phyloP scores from a whole-genome alignment of 495 filamentous ascomycete genomes.

The Aspergillus egyptiacus region DNA sequence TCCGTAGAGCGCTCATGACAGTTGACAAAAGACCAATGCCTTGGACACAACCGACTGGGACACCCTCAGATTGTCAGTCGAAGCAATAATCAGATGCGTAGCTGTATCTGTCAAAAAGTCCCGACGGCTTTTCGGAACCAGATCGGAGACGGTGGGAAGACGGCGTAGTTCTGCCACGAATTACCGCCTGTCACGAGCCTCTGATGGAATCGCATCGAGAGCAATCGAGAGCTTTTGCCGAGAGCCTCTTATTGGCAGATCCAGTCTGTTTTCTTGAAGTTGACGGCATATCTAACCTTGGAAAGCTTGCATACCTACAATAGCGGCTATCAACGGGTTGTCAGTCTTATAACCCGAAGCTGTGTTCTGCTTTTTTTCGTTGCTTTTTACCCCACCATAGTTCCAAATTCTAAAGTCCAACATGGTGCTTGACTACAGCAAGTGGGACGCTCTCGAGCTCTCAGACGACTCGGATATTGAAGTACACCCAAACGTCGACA shows the following conservation, averaged over 20 bases:
- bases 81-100: slow-evolving; percentile 17
- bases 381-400: slow-evolving; percentile 14
- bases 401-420: slow-evolving; percentile 24
- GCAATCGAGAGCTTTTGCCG: slow-evolving; percentile 36
- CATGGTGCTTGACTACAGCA: slow-evolving; percentile 94
- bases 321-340: not conserved
- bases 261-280: not conserved
- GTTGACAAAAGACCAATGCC: not conserved
- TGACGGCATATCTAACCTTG: too few species aligned
- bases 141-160: slow-evolving; percentile 13
- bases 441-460: slow-evolving; percentile 93
- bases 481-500: slow-evolving; percentile 98
- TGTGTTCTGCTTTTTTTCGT: not conserved
- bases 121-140: slow-evolving; percentile 11
- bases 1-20: slow-evolving; percentile 12
- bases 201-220: slow-evolving; percentile 35
- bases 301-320: too few species aligned
- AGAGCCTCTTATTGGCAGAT: not conserved
- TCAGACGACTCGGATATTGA: slow-evolving; percentile 98
- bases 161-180: slow-evolving; percentile 28
- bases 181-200: slow-evolving; percentile 24
- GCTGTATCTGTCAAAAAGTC: slow-evolving; percentile 11
- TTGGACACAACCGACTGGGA: not conserved
- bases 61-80: not conserved
- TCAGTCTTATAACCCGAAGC: not conserved